A percentile compares a stretch with the other conserved stretches of the same genome.
phyloP scores from a whole-genome alignment of 345 rosid species.

The Populus nigra region DNA sequence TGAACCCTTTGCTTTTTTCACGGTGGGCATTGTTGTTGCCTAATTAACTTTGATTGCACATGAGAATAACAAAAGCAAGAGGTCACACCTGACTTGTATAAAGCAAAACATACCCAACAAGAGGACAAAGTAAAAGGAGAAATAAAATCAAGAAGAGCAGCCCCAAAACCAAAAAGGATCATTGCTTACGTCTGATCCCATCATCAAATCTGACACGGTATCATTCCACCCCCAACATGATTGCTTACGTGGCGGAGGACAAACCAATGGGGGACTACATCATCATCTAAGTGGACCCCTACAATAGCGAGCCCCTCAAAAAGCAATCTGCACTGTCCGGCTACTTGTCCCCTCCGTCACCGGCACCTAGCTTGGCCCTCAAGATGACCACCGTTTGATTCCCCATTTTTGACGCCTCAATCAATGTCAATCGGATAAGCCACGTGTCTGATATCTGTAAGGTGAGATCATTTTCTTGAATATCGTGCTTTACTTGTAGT shows the following conservation, averaged over 20 bases:
- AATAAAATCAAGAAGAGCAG: background rate
- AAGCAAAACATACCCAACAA: background rate
- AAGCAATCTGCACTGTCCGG: constrained; percentile 38
- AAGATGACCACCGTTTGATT: constrained; percentile 32
- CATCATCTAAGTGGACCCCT: constrained; percentile 4
- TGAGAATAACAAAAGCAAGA: background rate
- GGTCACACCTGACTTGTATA: background rate
- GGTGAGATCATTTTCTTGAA: background rate
- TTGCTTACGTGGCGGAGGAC: constrained; percentile 30
- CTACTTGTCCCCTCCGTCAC: constrained; percentile 38
- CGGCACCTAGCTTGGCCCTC: constrained; percentile 23
- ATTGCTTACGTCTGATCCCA: constrained; percentile 28
- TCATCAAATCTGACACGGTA: constrained; percentile 30
- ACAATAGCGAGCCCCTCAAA: constrained; percentile 7
- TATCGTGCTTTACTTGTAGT: background rate
- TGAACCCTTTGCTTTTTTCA: background rate
- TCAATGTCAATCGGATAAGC: constrained; percentile 4
- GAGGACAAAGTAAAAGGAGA: background rate
- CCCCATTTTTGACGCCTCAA: constrained; percentile 14
- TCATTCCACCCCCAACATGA: constrained; percentile 27
- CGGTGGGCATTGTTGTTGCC: no score
- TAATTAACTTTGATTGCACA: no score
- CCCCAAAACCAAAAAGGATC: background rate
- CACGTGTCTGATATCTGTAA: constrained; percentile 24
- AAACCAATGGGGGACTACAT: constrained; percentile 2